These are phyloP conservation scores for Ophiocordyceps unilateralis DNA, from an alignment of 2,329 filamentous ascomycete genomes.

Conservation along the genomic window DNA sequence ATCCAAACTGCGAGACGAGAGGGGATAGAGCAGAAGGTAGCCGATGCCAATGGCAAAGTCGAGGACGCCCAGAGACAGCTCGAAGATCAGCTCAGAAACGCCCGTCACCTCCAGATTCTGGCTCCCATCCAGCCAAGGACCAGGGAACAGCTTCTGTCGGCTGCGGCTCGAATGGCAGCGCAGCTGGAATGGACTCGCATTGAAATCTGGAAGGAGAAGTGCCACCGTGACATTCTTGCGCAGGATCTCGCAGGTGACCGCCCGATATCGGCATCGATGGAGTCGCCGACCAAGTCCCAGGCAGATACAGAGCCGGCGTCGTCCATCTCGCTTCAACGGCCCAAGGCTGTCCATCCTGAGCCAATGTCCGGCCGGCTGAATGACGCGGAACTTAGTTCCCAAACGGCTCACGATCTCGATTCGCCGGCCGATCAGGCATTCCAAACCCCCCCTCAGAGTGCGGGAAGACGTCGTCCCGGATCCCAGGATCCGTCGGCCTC, in stretches of 20 bases:
- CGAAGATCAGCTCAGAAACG: conserved; percentile 71
- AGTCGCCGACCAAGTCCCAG: conserved; percentile 9
- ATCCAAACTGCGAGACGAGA: conserved; percentile 68
- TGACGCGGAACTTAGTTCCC: conserved; percentile 9
- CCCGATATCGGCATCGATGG: conserved; percentile 5
- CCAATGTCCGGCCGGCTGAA: conserved; percentile 11
- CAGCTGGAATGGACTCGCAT: conserved; percentile 89
- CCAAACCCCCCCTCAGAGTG: conserved; percentile 14
- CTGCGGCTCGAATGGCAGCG: conserved; percentile 68
- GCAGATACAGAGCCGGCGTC: conserved; percentile 7
- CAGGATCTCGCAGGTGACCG: conserved; percentile 72
- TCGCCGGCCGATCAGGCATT: conserved; percentile 13
- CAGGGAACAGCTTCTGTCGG: conserved; percentile 68
- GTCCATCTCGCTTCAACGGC: conserved; percentile 3
- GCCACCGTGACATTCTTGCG: conserved; percentile 73
- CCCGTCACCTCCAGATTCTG: conserved; percentile 73
- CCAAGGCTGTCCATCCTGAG: conserved; percentile 3
- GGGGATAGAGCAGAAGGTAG: conserved; percentile 69
- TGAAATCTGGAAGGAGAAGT: conserved; percentile 83
- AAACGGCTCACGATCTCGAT: conserved; percentile 8
- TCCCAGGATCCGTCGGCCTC: conserved; percentile 1
- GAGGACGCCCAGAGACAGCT: conserved; percentile 57
- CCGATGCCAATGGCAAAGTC: conserved; percentile 66
- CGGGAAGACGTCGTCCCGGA: conserved; percentile 6
- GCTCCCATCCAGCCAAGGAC: conserved; percentile 86